Base-by-base conservation (phyloP, 2,329 filamentous ascomycete species). In the Neonectria faginata region DNA sequence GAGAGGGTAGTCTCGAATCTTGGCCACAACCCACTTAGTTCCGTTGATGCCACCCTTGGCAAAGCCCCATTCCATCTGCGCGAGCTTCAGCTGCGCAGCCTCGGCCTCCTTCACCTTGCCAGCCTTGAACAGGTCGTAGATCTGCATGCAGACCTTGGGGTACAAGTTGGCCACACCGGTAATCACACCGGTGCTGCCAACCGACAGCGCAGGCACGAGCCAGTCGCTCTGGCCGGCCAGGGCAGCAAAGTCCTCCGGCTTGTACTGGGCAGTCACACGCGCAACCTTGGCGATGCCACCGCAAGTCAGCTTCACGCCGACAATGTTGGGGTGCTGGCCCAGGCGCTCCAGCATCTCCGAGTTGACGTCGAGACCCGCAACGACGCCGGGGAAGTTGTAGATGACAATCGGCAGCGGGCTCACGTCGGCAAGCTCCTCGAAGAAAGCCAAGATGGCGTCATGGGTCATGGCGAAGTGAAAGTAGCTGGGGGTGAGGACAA, bases 181-280 rank as follows among this genome's bases (percentile, higher is more conserved):
- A 66, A 91, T 87, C 63, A 84, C 86, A 10, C 89, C 89, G 2
- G 84, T 84, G 20, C 84, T 85, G 11, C 89, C 88, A 9, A 85
- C 84, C 2, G 83, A 81, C 58, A 91, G 74, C 0, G 86, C 87
- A 3, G 87, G 88, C 41, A 90, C 80, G 25, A 93, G 78, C 79
- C 92, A 94, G 73, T 94, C 91, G 6, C 87, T 89, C 80, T 93
- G 91, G 0, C 92, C 92, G 2, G 90, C 91, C 70, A 88, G 91
- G 0, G 89, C 86, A 2, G 47, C 86, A 20, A 94, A 94, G 11
- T 83, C 76, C 2, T 85, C 81, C 0, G 84, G 77, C 0, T 83
- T 76, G 63, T 91, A 79, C 65, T 81, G 75, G 16, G 81, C 82
- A 7, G 78, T 75, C 4, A 93, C 83, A 9, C 91, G 83, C 4